Evolutionary conservation across 352 stramenopile species (phyloP).

Genomic region (Porosira glacialis): DNA sequence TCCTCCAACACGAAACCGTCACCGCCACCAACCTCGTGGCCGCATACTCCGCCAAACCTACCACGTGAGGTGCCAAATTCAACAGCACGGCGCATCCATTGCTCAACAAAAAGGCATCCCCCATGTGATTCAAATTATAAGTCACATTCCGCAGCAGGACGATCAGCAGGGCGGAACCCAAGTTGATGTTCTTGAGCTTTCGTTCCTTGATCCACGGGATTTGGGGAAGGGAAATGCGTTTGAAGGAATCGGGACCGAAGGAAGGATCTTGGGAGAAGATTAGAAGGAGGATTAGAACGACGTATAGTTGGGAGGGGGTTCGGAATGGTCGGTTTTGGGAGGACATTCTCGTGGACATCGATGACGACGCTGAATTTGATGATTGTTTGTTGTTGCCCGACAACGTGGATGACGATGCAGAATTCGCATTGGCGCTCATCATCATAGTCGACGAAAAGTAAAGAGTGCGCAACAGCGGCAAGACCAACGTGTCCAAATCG

Average conservation of each 20-base stretch:
- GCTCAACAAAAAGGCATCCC: slow-evolving; percentile 76
- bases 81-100: slow-evolving; percentile 76
- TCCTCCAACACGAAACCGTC: slow-evolving; percentile 60
- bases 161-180: slow-evolving; percentile 73
- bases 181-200: slow-evolving; percentile 61
- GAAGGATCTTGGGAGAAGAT: slow-evolving; percentile 79
- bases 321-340: slow-evolving; percentile 56
- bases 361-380: too few relatives aligned
- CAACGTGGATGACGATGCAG: too few relatives aligned
- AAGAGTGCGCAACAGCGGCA: slow-evolving; percentile 72
- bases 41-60: slow-evolving; percentile 67
- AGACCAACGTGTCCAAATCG: slow-evolving; percentile 70
- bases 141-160: slow-evolving; percentile 64
- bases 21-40: slow-evolving; percentile 68
- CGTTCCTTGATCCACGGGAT: slow-evolving; percentile 77
- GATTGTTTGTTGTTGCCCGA: too few relatives aligned
- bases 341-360: too few relatives aligned
- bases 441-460: slow-evolving; percentile 60
- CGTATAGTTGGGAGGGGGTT: slow-evolving; percentile 77
- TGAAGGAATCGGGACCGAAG: slow-evolving; percentile 74
- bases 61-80: slow-evolving; percentile 68
- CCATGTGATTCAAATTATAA: slow-evolving; percentile 70
- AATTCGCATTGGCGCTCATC: too few relatives aligned
- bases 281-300: slow-evolving; percentile 77
- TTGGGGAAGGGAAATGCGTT: slow-evolving; percentile 35